These are phyloP conservation scores for Lodderomyces metapsilosis DNA, from an alignment of 1,139 yeast genomes.

Conservation along the genomic window DNA sequence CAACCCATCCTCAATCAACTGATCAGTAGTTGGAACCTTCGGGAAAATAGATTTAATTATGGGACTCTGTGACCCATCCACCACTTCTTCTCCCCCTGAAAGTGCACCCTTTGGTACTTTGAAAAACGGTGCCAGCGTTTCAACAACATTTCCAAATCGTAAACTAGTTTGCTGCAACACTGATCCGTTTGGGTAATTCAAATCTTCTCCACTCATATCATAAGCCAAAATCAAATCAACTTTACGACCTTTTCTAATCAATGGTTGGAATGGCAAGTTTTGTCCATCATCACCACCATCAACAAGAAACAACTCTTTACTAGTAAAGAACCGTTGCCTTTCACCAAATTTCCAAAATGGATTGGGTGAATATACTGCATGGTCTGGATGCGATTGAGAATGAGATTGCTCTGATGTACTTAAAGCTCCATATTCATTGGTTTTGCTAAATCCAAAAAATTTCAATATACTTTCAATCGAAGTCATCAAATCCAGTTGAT, in stretches of 20 bases:
- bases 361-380: constrained; percentile 71
- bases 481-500: constrained; percentile 35
- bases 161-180: constrained; percentile 19
- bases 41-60: constrained; percentile 30
- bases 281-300: constrained; percentile 50
- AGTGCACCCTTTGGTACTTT: constrained; percentile 4
- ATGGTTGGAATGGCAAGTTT: constrained; percentile 42
- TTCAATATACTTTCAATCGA: constrained; percentile 46
- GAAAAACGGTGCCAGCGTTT: constrained; percentile 19
- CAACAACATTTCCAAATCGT: constrained; percentile 18
- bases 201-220: constrained; percentile 40
- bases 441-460: constrained; percentile 45
- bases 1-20: constrained; percentile 26
- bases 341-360: constrained; percentile 52
- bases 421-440: not conserved
- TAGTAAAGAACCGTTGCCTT: constrained; percentile 15
- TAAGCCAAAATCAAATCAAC: constrained; percentile 36
- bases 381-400: constrained; percentile 49
- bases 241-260: constrained; percentile 27
- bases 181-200: constrained; percentile 42
- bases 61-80: not conserved
- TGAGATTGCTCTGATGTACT: not conserved
- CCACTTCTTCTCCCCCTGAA: not conserved
- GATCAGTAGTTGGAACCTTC: constrained; percentile 32
- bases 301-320: constrained; percentile 29